Evolutionary conservation across 176 grass and related monocot genomes (phyloP), one percentile per base, ranked within the genome.

Genomic region (Hyparrhenia diplandra): DNA sequence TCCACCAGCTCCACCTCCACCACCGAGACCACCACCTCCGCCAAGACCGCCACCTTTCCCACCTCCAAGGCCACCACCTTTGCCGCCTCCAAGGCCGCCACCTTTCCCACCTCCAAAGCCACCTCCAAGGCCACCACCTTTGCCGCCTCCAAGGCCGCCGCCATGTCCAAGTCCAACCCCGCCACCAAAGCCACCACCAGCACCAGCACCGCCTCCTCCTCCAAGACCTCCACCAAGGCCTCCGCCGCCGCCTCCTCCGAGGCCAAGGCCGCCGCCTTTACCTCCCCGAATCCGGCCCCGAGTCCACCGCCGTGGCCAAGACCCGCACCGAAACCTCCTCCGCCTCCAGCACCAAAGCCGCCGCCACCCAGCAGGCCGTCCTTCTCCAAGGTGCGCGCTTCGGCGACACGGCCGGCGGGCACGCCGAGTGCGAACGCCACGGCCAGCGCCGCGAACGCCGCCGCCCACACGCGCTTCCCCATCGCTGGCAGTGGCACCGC

Each of bases 331-430:
- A 85, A 65, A 0, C 84, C 84, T 0, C 32, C 68, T 0, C 70
- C 77, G 1, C 72, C 72, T 7, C 72, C 72, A 0, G 30, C 78
- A 25, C 85, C 85, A 24, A 87, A 76, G 0, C 79, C 83, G 5
- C 70, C 43, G 2, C 42, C 57, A 20, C 86, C 80, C 29, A 78
- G 41, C 76, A 88, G 34, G 60, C 81, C 81, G 8, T 88, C 75
- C 75, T 84, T 88, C 37, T 84, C 81, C 75, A 84, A 74, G 47
- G 29, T 20, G 9, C 86, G 86, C 9, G 75, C 86, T 2, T 88
- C 75, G 7, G 68, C 59, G 10, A 67, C 9, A 34, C 31, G 13
- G 3, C 54, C 21, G 21, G 55, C n/a, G 55, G 74, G 11, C 60
- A 59, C 36, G 4, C 68, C 75, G 2, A 88, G 81, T 5, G 69